Evolutionary conservation across 2,329 filamentous ascomycete genomes (phyloP).

Genomic region (Colletotrichum simmondsii): DNA sequence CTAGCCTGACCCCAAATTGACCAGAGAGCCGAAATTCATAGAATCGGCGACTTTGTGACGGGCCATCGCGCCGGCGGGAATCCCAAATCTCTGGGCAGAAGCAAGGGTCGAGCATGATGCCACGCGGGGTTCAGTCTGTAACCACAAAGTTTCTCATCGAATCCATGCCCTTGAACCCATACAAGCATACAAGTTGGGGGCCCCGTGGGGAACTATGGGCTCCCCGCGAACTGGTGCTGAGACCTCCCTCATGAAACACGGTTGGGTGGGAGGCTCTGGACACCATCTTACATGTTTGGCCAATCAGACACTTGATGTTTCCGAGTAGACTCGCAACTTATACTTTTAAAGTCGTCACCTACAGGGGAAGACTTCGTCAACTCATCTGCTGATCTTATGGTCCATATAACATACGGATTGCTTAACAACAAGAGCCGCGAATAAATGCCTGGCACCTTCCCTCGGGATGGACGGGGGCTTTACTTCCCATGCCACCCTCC

Average conservation of each 20-base stretch:
- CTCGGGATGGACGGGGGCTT: not conserved
- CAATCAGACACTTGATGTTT: not conserved
- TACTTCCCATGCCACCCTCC: not conserved
- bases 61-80: not conserved
- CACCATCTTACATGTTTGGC: not conserved
- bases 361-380: not conserved
- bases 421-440: not conserved
- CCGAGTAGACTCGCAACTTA: constrained; percentile 3
- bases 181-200: constrained; percentile 10
- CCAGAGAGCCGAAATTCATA: constrained; percentile 1
- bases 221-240: constrained; percentile 14
- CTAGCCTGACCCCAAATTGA: constrained; percentile 2
- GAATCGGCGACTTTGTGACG: not conserved
- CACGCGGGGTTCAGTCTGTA: constrained; percentile 11
- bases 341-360: constrained; percentile 18
- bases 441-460: not conserved
- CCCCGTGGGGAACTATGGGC: constrained; percentile 13
- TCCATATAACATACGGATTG: not conserved
- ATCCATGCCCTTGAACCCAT: not conserved
- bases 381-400: not conserved
- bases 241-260: not conserved
- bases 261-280: not conserved
- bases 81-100: not conserved
- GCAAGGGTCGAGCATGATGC: constrained; percentile 1
- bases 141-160: constrained; percentile 10